Base-by-base conservation (phyloP, 2,329 filamentous ascomycete species). In the Botryotinia narcissicola region DNA sequence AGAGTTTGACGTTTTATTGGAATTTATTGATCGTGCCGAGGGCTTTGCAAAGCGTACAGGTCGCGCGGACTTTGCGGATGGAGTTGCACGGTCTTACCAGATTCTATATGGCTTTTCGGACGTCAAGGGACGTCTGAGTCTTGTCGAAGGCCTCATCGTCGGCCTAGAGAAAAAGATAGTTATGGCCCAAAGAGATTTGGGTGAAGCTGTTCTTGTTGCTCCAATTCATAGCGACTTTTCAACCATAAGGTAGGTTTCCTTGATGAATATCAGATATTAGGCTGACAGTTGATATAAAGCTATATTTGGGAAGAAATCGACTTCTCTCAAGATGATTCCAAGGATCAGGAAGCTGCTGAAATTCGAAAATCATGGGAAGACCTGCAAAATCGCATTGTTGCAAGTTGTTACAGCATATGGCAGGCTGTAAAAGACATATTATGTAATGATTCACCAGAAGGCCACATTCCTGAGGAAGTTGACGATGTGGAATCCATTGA, bases 371-470 rank as follows among this genome's bases (percentile, higher is more conserved):
- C 46, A 32, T 77, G 77, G 74, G 66, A 77, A n/a, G 60, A 59
- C 8, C 69, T 80, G 22, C 89, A 92, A 75, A 75, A 81, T 3
- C 87, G 88, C 5, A 86, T 94, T 1, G 83, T 93, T 20, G 78
- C 80, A 1, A 86, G 87, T 74, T 92, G 94, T 73, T 83, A 86
- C 67, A 85, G 87, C n/a, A 88, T 97, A 10, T 99, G 96, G 96
- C 79, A 83, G 0, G 87, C 89, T 40, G 93, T 98, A 8, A 89
- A 88, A 77, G 87, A 90, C 70, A 89, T 97, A 6, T 87, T 99
- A 0, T 99, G 96, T 79, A 92, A 97, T 75, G 96, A 98, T 82
- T 97, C 96, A 1, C 96, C 97, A 0, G 96, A 99, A 83, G 95
- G 95, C 0, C 91, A 96, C 81, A 84, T 93, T 5, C 92, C 91